Evolutionary conservation across 345 rosid species (phyloP), one percentile per base, ranked within the genome.

Genomic region (Gossypium australe): DNA sequence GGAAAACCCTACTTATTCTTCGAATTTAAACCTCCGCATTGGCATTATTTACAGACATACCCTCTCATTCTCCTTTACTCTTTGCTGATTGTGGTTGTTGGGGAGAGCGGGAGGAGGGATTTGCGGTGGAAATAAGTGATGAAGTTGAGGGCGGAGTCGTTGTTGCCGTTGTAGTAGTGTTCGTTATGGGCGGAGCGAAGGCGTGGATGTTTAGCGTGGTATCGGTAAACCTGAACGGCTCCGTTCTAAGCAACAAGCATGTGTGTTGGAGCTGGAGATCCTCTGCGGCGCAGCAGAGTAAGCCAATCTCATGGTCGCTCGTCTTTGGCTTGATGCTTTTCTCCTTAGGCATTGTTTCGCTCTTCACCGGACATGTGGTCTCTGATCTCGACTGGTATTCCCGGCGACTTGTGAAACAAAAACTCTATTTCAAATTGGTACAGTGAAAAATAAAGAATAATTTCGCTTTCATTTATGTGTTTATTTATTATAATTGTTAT

Each of bases 351-450:
- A 80, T 96, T 82, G 88, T 93, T 74, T 96, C 98, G 58, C 93
- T 96, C 60, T 90, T 93, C 81, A 90, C 97, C 3, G 98, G 98
- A 57, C 98, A 96, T 71, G 91, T 93, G 52, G 99, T 84, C 2
- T 93, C 99, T 44, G 94, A 93, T 86, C 94, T 93, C 63, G 98
- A 95, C 69, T 91, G 98, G 98, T 95, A 90, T 78, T 93, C 98
- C 59, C 96, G 88, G 83, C 89, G 85, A 83, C 73, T 95, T 79
- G 89, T 78, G 55, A 89, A 87, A 75, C 84, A 83, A 17, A 86
- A 82, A 79, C 70, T 87, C 78, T 85, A 82, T 75, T 71, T 82
- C 67, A 89, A 57, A 75, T 80, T 89, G 90, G 99, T 93, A 86
- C 58, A 57, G 70, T 68, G 4, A 65, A 16, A 14, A 53, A 17